phyloP scores from a whole-genome alignment of 768 basidiomycete species.

The Lactifluus subvellereus region DNA sequence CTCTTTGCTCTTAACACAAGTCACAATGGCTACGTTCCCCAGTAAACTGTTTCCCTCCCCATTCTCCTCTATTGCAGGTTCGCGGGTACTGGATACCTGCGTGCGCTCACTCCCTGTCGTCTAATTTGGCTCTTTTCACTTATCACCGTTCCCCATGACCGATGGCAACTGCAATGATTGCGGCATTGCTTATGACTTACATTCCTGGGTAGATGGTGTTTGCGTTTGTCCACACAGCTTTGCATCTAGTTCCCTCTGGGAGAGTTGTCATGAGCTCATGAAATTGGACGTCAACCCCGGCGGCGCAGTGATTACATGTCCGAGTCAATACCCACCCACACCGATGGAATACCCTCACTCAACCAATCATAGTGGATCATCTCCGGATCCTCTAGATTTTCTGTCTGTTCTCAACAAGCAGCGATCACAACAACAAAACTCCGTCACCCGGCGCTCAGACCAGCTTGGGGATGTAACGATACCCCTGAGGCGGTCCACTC shows the following conservation, averaged over 20 bases:
- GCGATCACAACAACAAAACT: background rate
- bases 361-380: constrained; percentile 3
- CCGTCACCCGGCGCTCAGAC: background rate
- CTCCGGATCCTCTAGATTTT: constrained; percentile 9
- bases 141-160: constrained; percentile 1
- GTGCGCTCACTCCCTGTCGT: background rate
- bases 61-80: background rate
- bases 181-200: background rate
- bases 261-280: background rate
- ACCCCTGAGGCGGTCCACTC: constrained; percentile 9
- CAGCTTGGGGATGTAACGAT: background rate
- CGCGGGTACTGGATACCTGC: constrained; percentile 13
- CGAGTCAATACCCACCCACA: background rate
- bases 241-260: background rate
- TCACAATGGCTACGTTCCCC: background rate
- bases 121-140: background rate
- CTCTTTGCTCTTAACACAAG: background rate
- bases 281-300: background rate
- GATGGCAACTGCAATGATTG: constrained; percentile 14
- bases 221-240: constrained; percentile 3
- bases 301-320: background rate
- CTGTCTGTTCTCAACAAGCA: constrained; percentile 2
- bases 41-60: background rate
- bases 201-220: constrained; percentile 14
- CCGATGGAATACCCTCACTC: background rate